Percentiles rank a stretch among this genome's conserved stretches.
Evolutionary conservation across 805 yeast species (phyloP).

Genomic region (Wickerhamomyces bovis): DNA sequence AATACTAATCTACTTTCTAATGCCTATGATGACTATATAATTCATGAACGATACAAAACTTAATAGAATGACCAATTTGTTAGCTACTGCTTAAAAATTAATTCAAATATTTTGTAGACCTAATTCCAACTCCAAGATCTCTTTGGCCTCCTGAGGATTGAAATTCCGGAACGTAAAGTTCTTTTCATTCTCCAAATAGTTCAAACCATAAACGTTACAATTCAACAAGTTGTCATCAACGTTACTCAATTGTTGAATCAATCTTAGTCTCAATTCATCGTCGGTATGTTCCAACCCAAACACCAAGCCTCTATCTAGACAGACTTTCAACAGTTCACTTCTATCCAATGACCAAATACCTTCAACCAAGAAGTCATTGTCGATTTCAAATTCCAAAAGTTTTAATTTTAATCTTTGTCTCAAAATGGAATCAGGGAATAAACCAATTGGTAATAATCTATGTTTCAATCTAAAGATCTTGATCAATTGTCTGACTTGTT

Average conservation of each 20-base stretch:
- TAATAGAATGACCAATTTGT: too few species aligned
- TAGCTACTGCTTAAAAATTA: too few species aligned
- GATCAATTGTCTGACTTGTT: slow-evolving; percentile 32
- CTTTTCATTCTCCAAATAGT: slow-evolving; percentile 13
- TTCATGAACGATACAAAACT: background rate
- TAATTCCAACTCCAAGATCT: background rate
- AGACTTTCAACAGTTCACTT: slow-evolving; percentile 46
- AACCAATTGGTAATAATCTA: slow-evolving; percentile 32
- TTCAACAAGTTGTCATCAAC: slow-evolving; percentile 10
- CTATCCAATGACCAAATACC: slow-evolving; percentile 40
- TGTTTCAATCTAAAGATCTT: slow-evolving; percentile 33
- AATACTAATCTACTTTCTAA: background rate
- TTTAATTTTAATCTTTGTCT: slow-evolving; percentile 32
- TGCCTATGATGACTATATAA: background rate
- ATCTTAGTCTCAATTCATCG: slow-evolving; percentile 29
- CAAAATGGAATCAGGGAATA: slow-evolving; percentile 34
- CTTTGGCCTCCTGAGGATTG: background rate
- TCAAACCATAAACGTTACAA: slow-evolving; percentile 29
- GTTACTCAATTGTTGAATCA: slow-evolving; percentile 33
- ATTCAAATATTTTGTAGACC: background rate
- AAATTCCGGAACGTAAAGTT: slow-evolving; percentile 5
- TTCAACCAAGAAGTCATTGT: slow-evolving; percentile 38
- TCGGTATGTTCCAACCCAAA: slow-evolving; percentile 29
- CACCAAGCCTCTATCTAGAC: slow-evolving; percentile 52
- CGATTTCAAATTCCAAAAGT: slow-evolving; percentile 42